Evolutionary conservation across 2,329 filamentous ascomycete genomes (phyloP).

Genomic region (Biscogniauxia marginata): DNA sequence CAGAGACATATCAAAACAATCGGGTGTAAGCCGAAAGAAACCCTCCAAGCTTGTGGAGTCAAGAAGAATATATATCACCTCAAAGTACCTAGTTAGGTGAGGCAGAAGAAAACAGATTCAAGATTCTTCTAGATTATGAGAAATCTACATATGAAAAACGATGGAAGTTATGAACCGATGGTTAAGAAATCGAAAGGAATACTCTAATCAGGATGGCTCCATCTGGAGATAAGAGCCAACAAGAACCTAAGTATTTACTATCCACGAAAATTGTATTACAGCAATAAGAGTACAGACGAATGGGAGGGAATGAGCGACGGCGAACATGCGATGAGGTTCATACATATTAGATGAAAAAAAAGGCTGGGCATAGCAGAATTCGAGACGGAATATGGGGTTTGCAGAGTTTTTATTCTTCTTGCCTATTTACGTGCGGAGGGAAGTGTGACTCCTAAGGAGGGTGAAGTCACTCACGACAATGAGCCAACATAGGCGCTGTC

Average conservation of each 20-base stretch:
- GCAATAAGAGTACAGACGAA: neutral
- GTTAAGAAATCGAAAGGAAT: neutral
- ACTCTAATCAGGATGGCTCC: neutral
- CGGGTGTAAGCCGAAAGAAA: too few relatives aligned
- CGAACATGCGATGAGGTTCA: neutral
- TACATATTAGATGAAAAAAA: neutral
- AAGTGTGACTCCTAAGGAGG: constrained; percentile 15
- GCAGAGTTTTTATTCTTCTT: constrained; percentile 5
- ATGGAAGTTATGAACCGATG: neutral
- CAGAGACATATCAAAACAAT: too few relatives aligned
- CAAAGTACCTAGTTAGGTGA: too few relatives aligned
- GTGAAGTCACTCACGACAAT: constrained; percentile 14
- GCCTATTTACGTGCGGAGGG: constrained; percentile 20
- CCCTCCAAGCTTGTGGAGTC: too few relatives aligned
- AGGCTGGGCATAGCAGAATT: neutral
- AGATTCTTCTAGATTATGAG: too few relatives aligned
- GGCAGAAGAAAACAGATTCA: too few relatives aligned
- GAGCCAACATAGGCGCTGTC: constrained; percentile 16
- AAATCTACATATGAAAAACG: neutral
- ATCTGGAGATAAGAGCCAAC: neutral
- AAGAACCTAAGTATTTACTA: neutral
- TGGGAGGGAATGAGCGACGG: neutral
- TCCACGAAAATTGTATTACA: neutral
- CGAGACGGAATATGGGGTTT: neutral
- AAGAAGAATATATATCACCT: too few relatives aligned